Conservation (phyloP, 306 rosid species). For the Clitoria ternatea region DNA sequence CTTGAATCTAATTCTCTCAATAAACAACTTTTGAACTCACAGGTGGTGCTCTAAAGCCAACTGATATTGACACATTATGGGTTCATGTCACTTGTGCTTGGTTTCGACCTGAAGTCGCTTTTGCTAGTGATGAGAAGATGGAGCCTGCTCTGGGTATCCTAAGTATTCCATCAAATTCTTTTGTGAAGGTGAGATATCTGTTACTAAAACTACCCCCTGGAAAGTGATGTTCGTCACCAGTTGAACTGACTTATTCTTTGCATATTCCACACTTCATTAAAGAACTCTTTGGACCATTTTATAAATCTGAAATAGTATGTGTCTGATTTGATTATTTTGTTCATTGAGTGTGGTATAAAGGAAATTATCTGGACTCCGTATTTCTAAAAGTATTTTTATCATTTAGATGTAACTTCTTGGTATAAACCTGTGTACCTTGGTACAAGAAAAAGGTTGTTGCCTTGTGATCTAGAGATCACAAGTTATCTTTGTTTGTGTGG, state of each 20-base stretch:
- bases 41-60: conserved; percentile 99
- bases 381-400: conserved; percentile 18
- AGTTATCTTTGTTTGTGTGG: background rate
- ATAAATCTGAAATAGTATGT: conserved; percentile 9
- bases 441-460: background rate
- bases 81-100: conserved; percentile 99
- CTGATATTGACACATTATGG: conserved; percentile 91
- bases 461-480: background rate
- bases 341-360: background rate
- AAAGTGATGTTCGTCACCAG: background rate
- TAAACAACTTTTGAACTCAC: conserved; percentile 23
- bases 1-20: conserved; percentile 19
- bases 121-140: conserved; percentile 96
- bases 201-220: background rate
- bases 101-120: conserved; percentile 97
- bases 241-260: conserved; percentile 6
- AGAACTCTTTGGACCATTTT: conserved; percentile 1
- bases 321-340: background rate
- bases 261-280: background rate
- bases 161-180: conserved; percentile 97
- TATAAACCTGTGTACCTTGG: background rate
- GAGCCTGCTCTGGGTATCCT: conserved; percentile 99
- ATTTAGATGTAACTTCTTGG: conserved; percentile 15
- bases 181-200: conserved; percentile 71
- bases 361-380: conserved; percentile 15